Conservation (phyloP, 2,329 filamentous ascomycete species). For the Trichoderma atroviride region DNA sequence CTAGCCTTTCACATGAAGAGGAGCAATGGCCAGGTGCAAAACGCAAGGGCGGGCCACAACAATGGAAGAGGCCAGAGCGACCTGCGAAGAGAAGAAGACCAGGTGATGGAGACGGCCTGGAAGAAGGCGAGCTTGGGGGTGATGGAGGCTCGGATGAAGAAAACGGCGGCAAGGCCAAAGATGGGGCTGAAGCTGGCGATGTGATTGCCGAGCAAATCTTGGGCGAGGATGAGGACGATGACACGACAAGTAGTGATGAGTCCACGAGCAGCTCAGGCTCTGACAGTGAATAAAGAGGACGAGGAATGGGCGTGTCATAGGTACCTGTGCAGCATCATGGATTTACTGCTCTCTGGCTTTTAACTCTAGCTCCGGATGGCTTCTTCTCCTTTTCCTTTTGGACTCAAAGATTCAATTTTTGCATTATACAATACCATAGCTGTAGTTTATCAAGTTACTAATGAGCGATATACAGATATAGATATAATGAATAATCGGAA, state of each 20-base stretch:
- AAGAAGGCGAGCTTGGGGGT: slow-evolving; percentile 42
- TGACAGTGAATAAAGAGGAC: slow-evolving; percentile 31
- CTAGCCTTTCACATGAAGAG: slow-evolving; percentile 9
- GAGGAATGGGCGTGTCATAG: not conserved
- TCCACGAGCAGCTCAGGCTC: slow-evolving; percentile 44
- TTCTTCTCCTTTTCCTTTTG: not conserved
- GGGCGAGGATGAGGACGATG: slow-evolving; percentile 40
- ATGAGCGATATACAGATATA: not conserved
- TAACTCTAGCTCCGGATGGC: not conserved
- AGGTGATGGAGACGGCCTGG: slow-evolving; percentile 28
- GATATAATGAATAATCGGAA: not conserved
- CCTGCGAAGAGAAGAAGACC: slow-evolving; percentile 30
- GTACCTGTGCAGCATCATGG: not conserved
- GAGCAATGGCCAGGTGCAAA: slow-evolving; percentile 34
- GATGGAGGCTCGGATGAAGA: slow-evolving; percentile 32
- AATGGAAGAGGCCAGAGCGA: not conserved
- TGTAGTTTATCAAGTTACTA: not conserved
- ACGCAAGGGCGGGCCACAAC: slow-evolving; percentile 26
- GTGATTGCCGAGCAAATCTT: slow-evolving; percentile 46
- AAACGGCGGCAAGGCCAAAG: slow-evolving; percentile 8
- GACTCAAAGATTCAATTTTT: not conserved
- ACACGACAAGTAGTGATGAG: slow-evolving; percentile 16
- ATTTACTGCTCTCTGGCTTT: not conserved
- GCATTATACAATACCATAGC: not conserved
- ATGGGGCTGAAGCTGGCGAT: slow-evolving; percentile 38